Base-by-base conservation (phyloP, 2,329 filamentous ascomycete species). In the Talaromyces sp. region DNA sequence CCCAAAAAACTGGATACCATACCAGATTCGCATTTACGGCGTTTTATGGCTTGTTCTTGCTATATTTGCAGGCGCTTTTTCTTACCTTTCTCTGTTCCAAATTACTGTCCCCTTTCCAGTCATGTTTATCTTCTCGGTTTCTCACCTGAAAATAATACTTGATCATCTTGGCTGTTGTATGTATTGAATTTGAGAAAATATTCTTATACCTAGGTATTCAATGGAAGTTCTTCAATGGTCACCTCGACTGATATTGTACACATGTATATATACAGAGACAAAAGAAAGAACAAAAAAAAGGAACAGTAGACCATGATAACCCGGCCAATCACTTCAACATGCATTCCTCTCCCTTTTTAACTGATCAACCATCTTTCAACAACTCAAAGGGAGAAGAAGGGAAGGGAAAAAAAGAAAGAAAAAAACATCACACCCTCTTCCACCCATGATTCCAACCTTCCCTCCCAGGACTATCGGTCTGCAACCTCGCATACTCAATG, bases 361-460 rank as follows among this genome's bases (percentile, higher is more conserved):
- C 25, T 28, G 7, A 28, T 31, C 3, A 46, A 10, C 2, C 43
- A 19, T 46, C n/a, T 17, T 46, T 51, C 31, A 37, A 25, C 28
- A 13, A 35, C 48, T 15, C 9, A 8, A 7, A n/a, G n/a, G n/a
- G n/a, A n/a, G n/a, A n/a, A 39, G 4, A 13, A 28, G 4, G 10
- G 36, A 13, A 39, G 11, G 36, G n/a, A 4, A 3, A 56, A 22
- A 37, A n/a, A n/a, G n/a, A n/a, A 1, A 11, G 11, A 53, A 10
- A 19, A 3, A n/a, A n/a, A 7, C 15, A 31, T 56, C 25, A 58
- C 46, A 40, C 22, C 75, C 87, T 83, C 78, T 86, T 96, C 94
- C 94, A 99, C 11, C 79, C 87, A 76, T 96, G 86, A 77, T 97
- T 94, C 91, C 93, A 99, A n/a, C 90, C 84, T 64, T 87, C 84